These are phyloP conservation scores for Metarhizium guizhouense DNA, from an alignment of 2,329 filamentous ascomycete genomes.

Conservation along the genomic window DNA sequence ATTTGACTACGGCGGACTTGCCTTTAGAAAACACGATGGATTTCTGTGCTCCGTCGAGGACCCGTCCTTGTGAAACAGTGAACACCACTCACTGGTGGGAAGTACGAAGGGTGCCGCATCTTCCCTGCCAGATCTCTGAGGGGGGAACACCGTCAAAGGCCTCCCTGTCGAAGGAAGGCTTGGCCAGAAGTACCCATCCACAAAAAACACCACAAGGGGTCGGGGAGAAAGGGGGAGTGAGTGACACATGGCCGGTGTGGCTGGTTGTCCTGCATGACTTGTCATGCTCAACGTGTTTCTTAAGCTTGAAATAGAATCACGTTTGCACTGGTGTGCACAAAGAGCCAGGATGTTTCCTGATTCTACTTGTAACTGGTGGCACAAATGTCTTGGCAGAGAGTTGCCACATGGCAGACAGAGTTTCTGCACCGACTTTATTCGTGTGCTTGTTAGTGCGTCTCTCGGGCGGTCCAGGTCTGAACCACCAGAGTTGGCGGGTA, in stretches of 20 bases:
- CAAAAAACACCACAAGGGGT: neutral
- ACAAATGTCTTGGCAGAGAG: neutral
- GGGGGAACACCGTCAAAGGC: neutral
- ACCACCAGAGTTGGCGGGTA: neutral
- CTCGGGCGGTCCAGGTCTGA: neutral
- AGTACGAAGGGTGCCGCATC: neutral
- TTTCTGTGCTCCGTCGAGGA: no score
- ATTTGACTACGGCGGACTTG: no score
- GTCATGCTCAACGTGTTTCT: neutral
- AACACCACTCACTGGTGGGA: neutral
- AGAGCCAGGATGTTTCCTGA: neutral
- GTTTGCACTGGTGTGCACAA: neutral
- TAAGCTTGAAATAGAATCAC: neutral
- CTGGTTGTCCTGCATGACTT: neutral
- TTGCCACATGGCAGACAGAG: slow-evolving; percentile 6
- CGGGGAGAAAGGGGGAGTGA: neutral
- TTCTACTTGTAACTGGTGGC: neutral
- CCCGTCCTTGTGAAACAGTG: neutral
- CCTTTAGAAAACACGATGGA: no score
- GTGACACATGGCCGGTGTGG: neutral
- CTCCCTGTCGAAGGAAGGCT: neutral
- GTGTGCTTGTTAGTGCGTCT: neutral
- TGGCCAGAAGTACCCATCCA: neutral
- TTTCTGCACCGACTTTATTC: neutral
- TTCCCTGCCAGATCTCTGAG: neutral